These are phyloP conservation scores for Bonia amplexicaulis DNA, from an alignment of 176 grass and related monocot species.

Conservation along the genomic window DNA sequence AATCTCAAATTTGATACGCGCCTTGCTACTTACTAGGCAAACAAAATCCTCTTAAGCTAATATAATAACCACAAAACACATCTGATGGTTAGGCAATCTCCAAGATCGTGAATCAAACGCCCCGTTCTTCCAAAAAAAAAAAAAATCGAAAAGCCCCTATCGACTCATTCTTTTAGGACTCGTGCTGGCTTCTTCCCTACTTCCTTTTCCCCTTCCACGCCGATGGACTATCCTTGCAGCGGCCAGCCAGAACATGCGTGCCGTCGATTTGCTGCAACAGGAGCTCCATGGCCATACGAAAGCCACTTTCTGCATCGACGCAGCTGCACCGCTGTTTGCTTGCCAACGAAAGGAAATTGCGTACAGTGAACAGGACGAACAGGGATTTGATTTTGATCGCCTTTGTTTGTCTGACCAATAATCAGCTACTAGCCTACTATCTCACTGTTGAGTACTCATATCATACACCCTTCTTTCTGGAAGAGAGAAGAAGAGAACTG, in stretches of 20 bases:
- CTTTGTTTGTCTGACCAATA: constrained; percentile 15
- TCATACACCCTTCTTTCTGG: background rate
- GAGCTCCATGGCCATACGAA: constrained; percentile 3
- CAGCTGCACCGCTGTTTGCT: background rate
- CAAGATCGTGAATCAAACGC: constrained; percentile 7
- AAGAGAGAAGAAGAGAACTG: background rate
- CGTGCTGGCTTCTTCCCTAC: background rate
- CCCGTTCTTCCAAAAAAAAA: no score
- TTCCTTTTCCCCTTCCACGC: background rate
- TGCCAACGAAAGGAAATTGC: background rate
- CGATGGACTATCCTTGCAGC: constrained; percentile 17
- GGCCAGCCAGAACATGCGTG: constrained; percentile 33
- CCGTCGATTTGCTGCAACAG: background rate
- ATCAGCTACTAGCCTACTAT: background rate
- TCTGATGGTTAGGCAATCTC: constrained; percentile 18
- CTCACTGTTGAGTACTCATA: background rate
- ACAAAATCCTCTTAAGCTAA: constrained; percentile 12
- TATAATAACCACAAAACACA: background rate
- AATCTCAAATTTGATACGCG: background rate
- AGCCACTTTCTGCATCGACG: background rate
- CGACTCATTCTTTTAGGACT: constrained; percentile 6
- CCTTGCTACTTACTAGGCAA: background rate
- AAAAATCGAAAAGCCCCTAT: background rate
- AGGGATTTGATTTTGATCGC: background rate
- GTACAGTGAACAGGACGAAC: background rate